Percentiles rank a stretch among this genome's conserved stretches.
These are phyloP conservation scores for Leishmania aethiopica DNA, from an alignment of 208 protist species.

Conservation along the genomic window DNA sequence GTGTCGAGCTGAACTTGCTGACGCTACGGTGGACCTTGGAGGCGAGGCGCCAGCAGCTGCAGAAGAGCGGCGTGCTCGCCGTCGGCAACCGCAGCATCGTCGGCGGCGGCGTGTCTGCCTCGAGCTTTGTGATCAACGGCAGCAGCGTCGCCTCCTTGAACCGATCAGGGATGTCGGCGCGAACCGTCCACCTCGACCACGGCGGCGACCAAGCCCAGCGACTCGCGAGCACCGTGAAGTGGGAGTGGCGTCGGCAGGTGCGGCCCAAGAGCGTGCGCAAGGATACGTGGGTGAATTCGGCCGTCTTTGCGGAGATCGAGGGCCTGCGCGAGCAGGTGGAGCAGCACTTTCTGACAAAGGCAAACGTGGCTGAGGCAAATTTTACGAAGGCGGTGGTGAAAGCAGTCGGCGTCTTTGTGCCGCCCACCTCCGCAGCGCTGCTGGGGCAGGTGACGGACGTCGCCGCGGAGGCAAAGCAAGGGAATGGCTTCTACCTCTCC, in stretches of 20 bases:
- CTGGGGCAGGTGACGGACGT: background rate
- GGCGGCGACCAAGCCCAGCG: conserved; percentile 9
- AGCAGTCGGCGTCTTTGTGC: conserved; percentile 16
- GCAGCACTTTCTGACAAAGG: conserved; percentile 44
- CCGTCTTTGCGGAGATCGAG: conserved; percentile 51
- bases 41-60: conserved; percentile 36
- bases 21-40: conserved; percentile 36
- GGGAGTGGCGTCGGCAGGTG: conserved; percentile 39
- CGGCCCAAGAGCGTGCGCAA: conserved; percentile 52
- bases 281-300: conserved; percentile 48
- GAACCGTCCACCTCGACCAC: conserved; percentile 7
- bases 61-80: conserved; percentile 30
- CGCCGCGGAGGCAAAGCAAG: background rate
- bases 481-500: conserved; percentile 26
- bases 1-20: conserved; percentile 63
- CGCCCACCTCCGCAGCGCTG: background rate
- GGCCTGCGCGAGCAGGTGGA: conserved; percentile 48
- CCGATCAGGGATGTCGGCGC: background rate
- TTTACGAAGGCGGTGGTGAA: conserved; percentile 37
- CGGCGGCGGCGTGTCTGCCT: conserved; percentile 8
- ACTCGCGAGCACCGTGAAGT: conserved; percentile 17
- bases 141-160: background rate
- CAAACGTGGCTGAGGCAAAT: conserved; percentile 37
- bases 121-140: conserved; percentile 10
- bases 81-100: conserved; percentile 11